Evolutionary conservation across 2,329 filamentous ascomycete species (phyloP).

Genomic region (Dactylonectria estremocensis): DNA sequence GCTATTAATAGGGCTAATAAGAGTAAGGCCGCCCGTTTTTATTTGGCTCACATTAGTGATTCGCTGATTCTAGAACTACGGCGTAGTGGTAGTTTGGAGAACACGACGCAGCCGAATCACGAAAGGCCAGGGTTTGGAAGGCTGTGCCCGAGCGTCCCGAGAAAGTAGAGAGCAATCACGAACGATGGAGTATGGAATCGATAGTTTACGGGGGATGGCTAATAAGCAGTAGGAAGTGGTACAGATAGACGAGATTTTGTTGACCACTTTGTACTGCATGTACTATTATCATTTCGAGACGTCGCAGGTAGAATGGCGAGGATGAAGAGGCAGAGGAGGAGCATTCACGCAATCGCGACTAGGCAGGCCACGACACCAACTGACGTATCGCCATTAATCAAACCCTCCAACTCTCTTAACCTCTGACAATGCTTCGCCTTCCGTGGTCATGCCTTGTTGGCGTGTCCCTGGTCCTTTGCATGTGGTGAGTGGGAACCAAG

Average conservation of each 20-base stretch:
- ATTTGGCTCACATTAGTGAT: background rate
- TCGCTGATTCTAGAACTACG: background rate
- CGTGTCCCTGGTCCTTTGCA: constrained; percentile 10
- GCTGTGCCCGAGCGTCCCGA: constrained; percentile 16
- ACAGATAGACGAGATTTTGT: background rate
- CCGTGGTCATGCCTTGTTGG: constrained; percentile 19
- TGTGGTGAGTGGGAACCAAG: constrained; percentile 23
- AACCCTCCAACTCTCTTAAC: constrained; percentile 10
- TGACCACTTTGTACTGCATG: background rate
- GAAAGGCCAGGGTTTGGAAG: constrained; percentile 3
- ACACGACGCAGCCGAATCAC: constrained; percentile 10
- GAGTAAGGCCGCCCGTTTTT: too few species aligned
- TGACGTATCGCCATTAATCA: constrained; percentile 9
- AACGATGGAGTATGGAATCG: background rate
- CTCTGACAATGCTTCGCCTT: constrained; percentile 21
- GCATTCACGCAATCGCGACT: background rate
- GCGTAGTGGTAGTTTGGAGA: background rate
- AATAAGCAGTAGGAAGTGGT: background rate
- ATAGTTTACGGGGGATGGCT: constrained; percentile 2
- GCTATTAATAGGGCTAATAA: constrained; percentile 9
- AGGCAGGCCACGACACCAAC: constrained; percentile 7
- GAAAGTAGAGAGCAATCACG: background rate
- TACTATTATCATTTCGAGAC: constrained; percentile 16
- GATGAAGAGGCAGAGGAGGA: constrained; percentile 1
- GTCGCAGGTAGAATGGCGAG: constrained; percentile 26